These are phyloP conservation scores for Pisolithus microcarpus DNA, from an alignment of 768 basidiomycete species.

Conservation along the genomic window DNA sequence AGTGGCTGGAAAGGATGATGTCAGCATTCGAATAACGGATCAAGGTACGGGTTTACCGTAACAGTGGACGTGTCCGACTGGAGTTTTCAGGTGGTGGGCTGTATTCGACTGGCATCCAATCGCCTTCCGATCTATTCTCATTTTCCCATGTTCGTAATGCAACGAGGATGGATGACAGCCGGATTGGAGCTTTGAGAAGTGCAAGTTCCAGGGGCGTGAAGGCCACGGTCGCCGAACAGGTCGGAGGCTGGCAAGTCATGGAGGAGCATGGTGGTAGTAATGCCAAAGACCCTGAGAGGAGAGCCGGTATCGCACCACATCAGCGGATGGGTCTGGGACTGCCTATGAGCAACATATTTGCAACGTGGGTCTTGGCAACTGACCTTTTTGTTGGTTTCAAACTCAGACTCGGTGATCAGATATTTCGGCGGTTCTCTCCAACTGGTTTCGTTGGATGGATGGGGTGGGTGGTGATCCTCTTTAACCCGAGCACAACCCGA, in stretches of 20 bases:
- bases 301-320: slow-evolving; percentile 44
- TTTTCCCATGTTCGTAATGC: slow-evolving; percentile 83
- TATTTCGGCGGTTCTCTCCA: slow-evolving; percentile 82
- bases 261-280: slow-evolving; percentile 16
- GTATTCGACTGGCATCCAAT: slow-evolving; percentile 42
- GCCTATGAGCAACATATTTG: slow-evolving; percentile 85
- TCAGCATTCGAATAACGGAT: slow-evolving; percentile 85
- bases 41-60: slow-evolving; percentile 47
- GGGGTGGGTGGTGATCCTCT: slow-evolving; percentile 47
- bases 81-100: slow-evolving; percentile 62
- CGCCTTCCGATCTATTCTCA: slow-evolving; percentile 76
- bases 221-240: slow-evolving; percentile 78
- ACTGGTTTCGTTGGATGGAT: slow-evolving; percentile 73
- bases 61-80: neutral
- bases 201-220: slow-evolving; percentile 58
- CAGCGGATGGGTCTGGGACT: slow-evolving; percentile 73
- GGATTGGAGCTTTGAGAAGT: slow-evolving; percentile 60
- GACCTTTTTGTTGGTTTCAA: neutral
- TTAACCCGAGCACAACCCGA: neutral
- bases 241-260: slow-evolving; percentile 37
- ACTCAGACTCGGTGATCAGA: slow-evolving; percentile 27
- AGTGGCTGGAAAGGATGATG: slow-evolving; percentile 62
- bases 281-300: slow-evolving; percentile 33
- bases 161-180: slow-evolving; percentile 55
- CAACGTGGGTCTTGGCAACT: slow-evolving; percentile 46